Evolutionary conservation across 768 basidiomycete genomes (phyloP), one percentile per base, ranked within the genome.

Genomic region (Termitomyces sp.): DNA sequence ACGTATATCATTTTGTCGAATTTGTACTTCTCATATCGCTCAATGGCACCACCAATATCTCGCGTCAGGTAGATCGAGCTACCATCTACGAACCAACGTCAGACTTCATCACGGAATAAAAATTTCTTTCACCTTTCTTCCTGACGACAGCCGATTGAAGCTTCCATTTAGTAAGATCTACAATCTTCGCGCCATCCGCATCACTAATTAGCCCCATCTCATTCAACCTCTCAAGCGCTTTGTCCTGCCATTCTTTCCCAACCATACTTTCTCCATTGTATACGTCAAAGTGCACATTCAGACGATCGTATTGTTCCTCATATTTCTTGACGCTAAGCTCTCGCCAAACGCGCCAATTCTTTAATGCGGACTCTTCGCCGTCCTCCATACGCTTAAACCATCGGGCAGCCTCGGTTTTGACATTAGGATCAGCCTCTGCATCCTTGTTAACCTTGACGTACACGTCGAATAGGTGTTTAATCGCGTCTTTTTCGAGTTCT

Each of bases 331-430:
- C 85, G 63, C 93, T 95, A 51, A 95, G 74, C 66, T 91, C 87
- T 27, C 96, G 89, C 93, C 95, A 99, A 59, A 88, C 82, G 18
- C 88, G 83, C 96, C 96, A 99, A 72, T 95, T 89, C 57, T 77
- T 79, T 37, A 98, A 81, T 2, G 93, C 89, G 11, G 76, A 78
- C 63, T 93, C 87, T 65, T 98, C 93, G 27, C 93, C 93, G 62
- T 94, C 91, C 70, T 95, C 93, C 93, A 97, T 96, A 12, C 87
- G 87, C 72, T 88, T 93, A 80, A 99, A 99, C 82, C 91, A 94
- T 50, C 81, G 77, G 0, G 90, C 91, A 0, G 93, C 93, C 52
- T 86, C 83, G 6, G 73, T 79, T 73, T 89, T 93, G 69, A 91
- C 89, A 27, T 77, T 69, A 0, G 88, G 85, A 65, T 92, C 86